Evolutionary conservation across 192 early-diverging fungal genomes (phyloP).

Genomic region (Coemansia sp.): DNA sequence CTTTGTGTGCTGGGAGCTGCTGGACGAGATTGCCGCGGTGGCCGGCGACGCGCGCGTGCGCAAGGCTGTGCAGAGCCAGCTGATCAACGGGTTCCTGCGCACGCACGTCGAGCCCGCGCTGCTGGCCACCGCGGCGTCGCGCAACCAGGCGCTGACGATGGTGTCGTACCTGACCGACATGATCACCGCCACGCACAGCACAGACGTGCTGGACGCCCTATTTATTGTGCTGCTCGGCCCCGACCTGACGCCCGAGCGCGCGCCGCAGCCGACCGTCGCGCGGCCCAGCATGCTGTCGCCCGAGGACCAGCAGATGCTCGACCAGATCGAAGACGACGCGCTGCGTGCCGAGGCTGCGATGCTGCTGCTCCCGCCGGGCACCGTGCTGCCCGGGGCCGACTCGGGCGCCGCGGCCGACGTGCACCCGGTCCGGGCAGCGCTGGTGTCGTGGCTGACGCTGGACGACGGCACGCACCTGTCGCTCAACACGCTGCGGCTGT

Average conservation of each 20-base stretch:
- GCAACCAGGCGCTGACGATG: conserved; percentile 41
- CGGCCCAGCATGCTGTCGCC: conserved; percentile 4
- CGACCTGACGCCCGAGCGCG: conserved; percentile 32
- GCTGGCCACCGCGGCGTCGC: conserved; percentile 13
- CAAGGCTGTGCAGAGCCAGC: conserved; percentile 32
- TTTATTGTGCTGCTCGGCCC: conserved; percentile 39
- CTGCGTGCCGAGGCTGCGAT: conserved; percentile 41
- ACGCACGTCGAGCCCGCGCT: conserved; percentile 43
- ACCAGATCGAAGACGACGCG: conserved; percentile 42
- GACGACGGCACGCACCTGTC: conserved; percentile 49
- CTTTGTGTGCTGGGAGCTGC: conserved; percentile 50
- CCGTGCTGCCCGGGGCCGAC: not conserved
- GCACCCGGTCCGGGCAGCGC: conserved; percentile 10
- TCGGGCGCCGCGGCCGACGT: not conserved
- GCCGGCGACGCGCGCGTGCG: conserved; percentile 13
- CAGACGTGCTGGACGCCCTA: conserved; percentile 35
- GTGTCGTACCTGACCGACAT: conserved; percentile 42
- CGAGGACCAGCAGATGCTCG: conserved; percentile 40
- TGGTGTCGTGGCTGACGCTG: conserved; percentile 48
- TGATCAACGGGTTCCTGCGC: conserved; percentile 34
- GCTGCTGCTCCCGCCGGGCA: conserved; percentile 28
- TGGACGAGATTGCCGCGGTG: conserved; percentile 33
- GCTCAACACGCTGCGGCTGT: conserved; percentile 57
- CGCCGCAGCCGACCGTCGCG: conserved; percentile 1
- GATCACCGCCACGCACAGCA: conserved; percentile 31